Percentiles rank a stretch among this genome's conserved stretches.
Conservation (phyloP, 2,329 filamentous ascomycete species). For the Colletotrichum acutatum region DNA sequence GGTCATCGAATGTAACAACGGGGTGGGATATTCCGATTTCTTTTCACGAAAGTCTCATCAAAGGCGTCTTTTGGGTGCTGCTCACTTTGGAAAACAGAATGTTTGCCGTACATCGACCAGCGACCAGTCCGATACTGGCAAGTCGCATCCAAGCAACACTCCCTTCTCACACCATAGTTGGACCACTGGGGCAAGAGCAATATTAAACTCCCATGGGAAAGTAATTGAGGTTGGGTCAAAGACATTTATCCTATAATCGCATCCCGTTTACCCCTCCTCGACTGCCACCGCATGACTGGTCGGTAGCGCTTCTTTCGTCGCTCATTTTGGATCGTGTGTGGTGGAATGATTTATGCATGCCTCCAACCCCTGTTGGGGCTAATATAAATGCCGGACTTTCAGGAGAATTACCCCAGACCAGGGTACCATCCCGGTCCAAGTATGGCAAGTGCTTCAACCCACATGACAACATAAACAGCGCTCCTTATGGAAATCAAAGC, state of each 20-base stretch:
- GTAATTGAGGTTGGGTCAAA: slow-evolving; percentile 16
- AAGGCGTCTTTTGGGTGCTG: not conserved
- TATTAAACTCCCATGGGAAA: slow-evolving; percentile 2
- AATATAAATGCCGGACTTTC: slow-evolving; percentile 12
- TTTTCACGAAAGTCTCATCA: not conserved
- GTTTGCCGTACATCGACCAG: too few relatives aligned
- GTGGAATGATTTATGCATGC: slow-evolving; percentile 11
- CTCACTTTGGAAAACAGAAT: too few relatives aligned
- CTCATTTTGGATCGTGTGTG: slow-evolving; percentile 13
- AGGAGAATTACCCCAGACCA: slow-evolving; percentile 23
- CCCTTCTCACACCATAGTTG: not conserved
- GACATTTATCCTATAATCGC: slow-evolving; percentile 13
- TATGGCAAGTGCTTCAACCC: not conserved
- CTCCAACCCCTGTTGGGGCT: not conserved
- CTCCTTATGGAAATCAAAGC: not conserved
- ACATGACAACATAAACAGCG: not conserved
- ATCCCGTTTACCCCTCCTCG: slow-evolving; percentile 14
- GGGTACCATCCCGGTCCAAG: slow-evolving; percentile 7
- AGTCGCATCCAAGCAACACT: not conserved
- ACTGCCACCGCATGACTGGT: not conserved
- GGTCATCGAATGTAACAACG: not conserved
- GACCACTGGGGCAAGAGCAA: not conserved
- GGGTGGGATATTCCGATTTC: not conserved
- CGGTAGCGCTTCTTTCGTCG: not conserved
- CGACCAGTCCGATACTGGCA: slow-evolving; percentile 9